Evolutionary conservation across 2,329 filamentous ascomycete genomes (phyloP), one percentile per base, ranked within the genome.

Genomic region (Pseudogymnoascus verrucosus): DNA sequence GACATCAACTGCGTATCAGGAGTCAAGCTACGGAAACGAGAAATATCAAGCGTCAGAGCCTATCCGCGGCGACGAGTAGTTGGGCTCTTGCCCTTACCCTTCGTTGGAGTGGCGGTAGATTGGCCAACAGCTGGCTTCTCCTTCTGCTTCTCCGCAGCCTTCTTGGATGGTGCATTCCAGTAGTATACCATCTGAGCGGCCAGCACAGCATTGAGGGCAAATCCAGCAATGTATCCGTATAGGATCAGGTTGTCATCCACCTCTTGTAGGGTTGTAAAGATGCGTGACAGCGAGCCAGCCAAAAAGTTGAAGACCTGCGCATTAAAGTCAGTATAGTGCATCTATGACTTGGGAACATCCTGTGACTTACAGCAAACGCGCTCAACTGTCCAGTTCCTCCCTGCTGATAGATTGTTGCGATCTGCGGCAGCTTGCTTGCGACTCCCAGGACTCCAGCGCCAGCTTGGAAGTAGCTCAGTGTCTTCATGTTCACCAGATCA

Each of bases 201-300:
- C 64, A 99, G 82, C 64, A 99, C 83, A 64, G 87, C 81, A 77
- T 99, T 99, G 70, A 99, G 84, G n/a, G 81, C 78, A 75, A 97
- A 97, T 28, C 92, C 95, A 6, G 92, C 91, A 63, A 98, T 79
- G 81, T 96, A 98, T 61, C 93, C 90, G 78, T 96, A 98, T 26
- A 99, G 84, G 71, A 99, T 98, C 65, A 98, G 82, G 78, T 93
- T 93, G 77, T 99, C 95, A 75, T 96, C 90, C 65, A 99, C 95
- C 80, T 99, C 95, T 74, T 98, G 93, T 64, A 99, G 80, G 7
- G 96, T 99, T 34, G 95, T 99, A 78, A 97, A 99, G 79, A 99
- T 96, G 74, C 95, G 90, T 26, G 91, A 90, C 64, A 98, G 85
- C 47, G 92, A 96, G 40, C 96, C 95, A 70, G 88, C 82, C 71